These are phyloP conservation scores for Hansenula sp. DNA, from an alignment of 1,139 yeast species.

Conservation along the genomic window DNA sequence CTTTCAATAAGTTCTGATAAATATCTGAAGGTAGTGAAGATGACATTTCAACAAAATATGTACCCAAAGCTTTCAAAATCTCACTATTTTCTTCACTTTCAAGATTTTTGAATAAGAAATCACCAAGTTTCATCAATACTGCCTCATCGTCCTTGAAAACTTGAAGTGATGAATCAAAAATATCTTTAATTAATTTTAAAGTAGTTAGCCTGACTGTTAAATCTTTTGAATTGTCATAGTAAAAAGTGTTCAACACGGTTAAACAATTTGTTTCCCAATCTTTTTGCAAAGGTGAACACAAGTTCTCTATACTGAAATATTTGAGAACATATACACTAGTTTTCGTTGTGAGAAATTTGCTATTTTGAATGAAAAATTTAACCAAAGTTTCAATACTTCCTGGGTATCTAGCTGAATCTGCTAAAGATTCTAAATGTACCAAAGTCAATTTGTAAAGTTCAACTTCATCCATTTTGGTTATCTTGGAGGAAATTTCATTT, in stretches of 20 bases:
- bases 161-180: slow-evolving; percentile 33
- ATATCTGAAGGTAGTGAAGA: neutral
- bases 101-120: slow-evolving; percentile 20
- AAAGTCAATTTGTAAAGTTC: slow-evolving; percentile 36
- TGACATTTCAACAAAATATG: slow-evolving; percentile 20
- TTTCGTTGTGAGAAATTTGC: slow-evolving; percentile 33
- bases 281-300: slow-evolving; percentile 50
- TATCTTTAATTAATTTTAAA: slow-evolving; percentile 39
- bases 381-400: slow-evolving; percentile 45
- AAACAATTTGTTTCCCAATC: slow-evolving; percentile 49
- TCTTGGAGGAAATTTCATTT: slow-evolving; percentile 10
- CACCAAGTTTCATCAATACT: slow-evolving; percentile 27
- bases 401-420: slow-evolving; percentile 33
- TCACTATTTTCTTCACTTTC: slow-evolving; percentile 25
- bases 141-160: slow-evolving; percentile 22
- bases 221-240: slow-evolving; percentile 27
- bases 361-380: slow-evolving; percentile 37
- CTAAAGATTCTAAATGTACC: slow-evolving; percentile 31
- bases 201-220: slow-evolving; percentile 36
- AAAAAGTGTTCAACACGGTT: slow-evolving; percentile 38
- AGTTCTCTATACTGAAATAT: slow-evolving; percentile 43
- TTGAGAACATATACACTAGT: slow-evolving; percentile 39
- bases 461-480: slow-evolving; percentile 30
- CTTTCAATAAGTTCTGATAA: slow-evolving; percentile 26
- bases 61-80: slow-evolving; percentile 33